Base-by-base conservation (phyloP, 352 stramenopile genomes). In the Pythium rhizo-oryzae region DNA sequence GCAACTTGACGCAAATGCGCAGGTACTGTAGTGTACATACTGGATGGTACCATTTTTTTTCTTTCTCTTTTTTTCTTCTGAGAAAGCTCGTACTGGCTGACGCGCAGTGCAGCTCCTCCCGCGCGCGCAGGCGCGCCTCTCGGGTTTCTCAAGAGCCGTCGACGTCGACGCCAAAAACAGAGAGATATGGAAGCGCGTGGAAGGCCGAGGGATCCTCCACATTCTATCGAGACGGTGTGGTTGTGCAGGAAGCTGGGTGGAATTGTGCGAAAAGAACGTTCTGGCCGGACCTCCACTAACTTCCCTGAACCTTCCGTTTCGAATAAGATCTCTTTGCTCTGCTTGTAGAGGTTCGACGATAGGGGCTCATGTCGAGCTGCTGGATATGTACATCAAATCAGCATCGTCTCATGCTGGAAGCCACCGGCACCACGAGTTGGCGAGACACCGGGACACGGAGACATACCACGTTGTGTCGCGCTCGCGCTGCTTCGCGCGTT, bases 321-420 rank as follows among this genome's bases (percentile, higher is more conserved):
- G 41, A 28, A n/a, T 68, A 68, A 68, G 62, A 68, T 68, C 56
- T 62, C 43, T 62, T 57, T 12, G 25, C 23, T 62, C 30, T n/a
- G 28, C 12, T 11, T 41, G 43, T 23, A 7, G 28, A 7, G 28
- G 28, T 33, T n/a, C n/a, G n/a, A n/a, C n/a, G n/a, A n/a, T n/a
- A n/a, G n/a, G n/a, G n/a, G 43, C 43, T 3, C 5, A 23, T 52
- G 46, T 19, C n/a, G 19, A 28, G 0, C 21, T 23, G n/a, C 46
- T 52, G 46, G 19, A 24, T 52, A 30, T 52, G 46, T 12, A 4
- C 15, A 28, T 52, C 46, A 52, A 52, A 52, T n/a, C 46, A 30
- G 30, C 46, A 28, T 18, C 46, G 41, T 47, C 41, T 47, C 41
- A 47, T 47, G 15, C 21, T 47, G 41, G 12, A 2, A 47, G 41